These are phyloP conservation scores for Lichina pygmaea DNA, from an alignment of 495 filamentous ascomycete genomes.

Conservation along the genomic window DNA sequence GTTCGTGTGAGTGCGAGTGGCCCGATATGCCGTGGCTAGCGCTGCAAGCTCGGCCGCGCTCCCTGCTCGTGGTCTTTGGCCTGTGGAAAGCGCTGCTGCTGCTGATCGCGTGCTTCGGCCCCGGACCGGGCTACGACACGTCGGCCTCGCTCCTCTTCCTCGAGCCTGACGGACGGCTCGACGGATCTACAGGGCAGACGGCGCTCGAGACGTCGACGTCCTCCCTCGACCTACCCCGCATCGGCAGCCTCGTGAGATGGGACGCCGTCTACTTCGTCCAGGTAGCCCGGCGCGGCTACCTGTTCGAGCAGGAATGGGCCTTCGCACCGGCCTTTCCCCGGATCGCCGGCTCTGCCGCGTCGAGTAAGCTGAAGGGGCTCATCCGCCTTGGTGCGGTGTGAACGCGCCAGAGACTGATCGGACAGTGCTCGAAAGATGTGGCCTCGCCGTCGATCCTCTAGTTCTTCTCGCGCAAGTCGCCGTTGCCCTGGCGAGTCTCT, in stretches of 20 bases:
- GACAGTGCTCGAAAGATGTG: background rate
- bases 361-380: constrained; percentile 8
- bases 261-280: constrained; percentile 73
- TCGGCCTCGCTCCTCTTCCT: constrained; percentile 37
- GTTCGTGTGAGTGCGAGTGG: too few relatives aligned
- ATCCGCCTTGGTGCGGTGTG: constrained; percentile 5
- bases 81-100: constrained; percentile 54
- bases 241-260: constrained; percentile 47
- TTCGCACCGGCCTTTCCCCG: constrained; percentile 47
- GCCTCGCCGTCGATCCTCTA: constrained; percentile 6
- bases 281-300: constrained; percentile 39
- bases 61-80: constrained; percentile 10
- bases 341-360: constrained; percentile 20
- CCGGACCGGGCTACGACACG: constrained; percentile 69
- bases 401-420: background rate
- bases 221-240: constrained; percentile 1
- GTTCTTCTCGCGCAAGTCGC: constrained; percentile 7
- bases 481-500: constrained; percentile 32
- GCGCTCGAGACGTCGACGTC: background rate
- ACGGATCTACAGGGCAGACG: background rate
- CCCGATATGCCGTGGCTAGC: too few relatives aligned
- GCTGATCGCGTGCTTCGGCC: constrained; percentile 28
- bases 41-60: background rate
- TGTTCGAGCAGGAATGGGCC: constrained; percentile 92
- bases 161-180: constrained; percentile 2